These are phyloP conservation scores for Sicyos baderoa DNA, from an alignment of 306 rosid species.

Conservation along the genomic window DNA sequence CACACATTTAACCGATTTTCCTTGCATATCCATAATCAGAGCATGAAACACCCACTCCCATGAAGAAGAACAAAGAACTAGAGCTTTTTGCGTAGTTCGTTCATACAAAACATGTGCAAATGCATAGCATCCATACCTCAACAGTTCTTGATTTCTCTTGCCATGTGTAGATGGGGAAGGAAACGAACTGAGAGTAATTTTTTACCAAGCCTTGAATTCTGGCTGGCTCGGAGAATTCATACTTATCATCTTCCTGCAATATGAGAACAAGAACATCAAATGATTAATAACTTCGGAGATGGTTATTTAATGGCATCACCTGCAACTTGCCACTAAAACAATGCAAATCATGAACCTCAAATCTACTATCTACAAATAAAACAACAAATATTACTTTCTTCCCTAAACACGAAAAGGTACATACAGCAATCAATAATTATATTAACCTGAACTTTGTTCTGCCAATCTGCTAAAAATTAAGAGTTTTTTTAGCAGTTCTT, in stretches of 20 bases:
- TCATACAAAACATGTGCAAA: neutral
- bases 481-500: neutral
- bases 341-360: neutral
- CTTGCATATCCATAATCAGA: neutral
- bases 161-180: slow-evolving; percentile 96
- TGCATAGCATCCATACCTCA: slow-evolving; percentile 44
- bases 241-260: slow-evolving; percentile 77
- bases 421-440: neutral
- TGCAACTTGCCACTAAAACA: neutral
- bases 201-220: slow-evolving; percentile 84
- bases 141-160: slow-evolving; percentile 83
- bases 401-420: no score
- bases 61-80: neutral
- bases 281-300: neutral
- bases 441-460: neutral
- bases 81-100: neutral
- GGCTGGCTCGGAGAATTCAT: slow-evolving; percentile 81
- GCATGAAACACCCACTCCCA: neutral
- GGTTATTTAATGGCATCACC: neutral
- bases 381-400: neutral
- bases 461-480: neutral
- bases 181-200: slow-evolving; percentile 95
- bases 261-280: slow-evolving; percentile 1
- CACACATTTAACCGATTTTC: neutral
- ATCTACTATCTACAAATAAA: neutral